phyloP scores from a whole-genome alignment of 2,329 filamentous ascomycete genomes.

The Aspergillus caelatus region DNA sequence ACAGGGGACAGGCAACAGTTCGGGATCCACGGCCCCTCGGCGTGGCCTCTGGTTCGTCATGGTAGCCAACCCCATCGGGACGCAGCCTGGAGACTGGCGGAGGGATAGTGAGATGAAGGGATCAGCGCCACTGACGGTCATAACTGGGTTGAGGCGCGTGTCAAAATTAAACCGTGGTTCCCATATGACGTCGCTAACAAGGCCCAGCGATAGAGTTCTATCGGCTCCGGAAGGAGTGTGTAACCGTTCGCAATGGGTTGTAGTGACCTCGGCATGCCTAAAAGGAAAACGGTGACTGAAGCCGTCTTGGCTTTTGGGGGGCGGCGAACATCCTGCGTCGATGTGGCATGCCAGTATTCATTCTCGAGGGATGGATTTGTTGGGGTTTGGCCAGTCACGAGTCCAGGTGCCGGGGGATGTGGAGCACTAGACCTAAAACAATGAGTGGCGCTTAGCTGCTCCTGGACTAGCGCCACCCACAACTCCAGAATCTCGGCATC shows the following conservation, averaged over 20 bases:
- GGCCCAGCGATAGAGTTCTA: slow-evolving; percentile 1
- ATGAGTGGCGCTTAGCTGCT: not conserved
- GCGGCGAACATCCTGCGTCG: not conserved
- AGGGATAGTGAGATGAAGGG: slow-evolving; percentile 11
- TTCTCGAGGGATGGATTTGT: not conserved
- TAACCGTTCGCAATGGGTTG: not conserved
- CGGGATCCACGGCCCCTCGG: slow-evolving; percentile 20
- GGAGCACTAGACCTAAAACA: not conserved
- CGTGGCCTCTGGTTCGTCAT: slow-evolving; percentile 12
- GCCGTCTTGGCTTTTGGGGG: slow-evolving; percentile 2
- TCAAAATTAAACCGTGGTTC: slow-evolving; percentile 6
- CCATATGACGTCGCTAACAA: not conserved
- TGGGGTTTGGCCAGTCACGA: not conserved
- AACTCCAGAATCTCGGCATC: slow-evolving; percentile 16
- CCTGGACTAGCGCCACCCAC: not conserved
- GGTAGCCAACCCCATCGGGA: slow-evolving; percentile 12
- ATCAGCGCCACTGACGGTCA: slow-evolving; percentile 11
- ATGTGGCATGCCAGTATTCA: not conserved
- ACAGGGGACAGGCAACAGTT: slow-evolving; percentile 12
- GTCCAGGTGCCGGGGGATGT: not conserved
- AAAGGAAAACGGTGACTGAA: not conserved
- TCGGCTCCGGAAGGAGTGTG: not conserved
- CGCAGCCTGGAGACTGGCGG: slow-evolving; percentile 5
- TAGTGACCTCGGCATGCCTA: slow-evolving; percentile 2
- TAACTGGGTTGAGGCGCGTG: not conserved